Evolutionary conservation across 148 eudicot genomes (phyloP).

Genomic region (Agrostemma githago): DNA sequence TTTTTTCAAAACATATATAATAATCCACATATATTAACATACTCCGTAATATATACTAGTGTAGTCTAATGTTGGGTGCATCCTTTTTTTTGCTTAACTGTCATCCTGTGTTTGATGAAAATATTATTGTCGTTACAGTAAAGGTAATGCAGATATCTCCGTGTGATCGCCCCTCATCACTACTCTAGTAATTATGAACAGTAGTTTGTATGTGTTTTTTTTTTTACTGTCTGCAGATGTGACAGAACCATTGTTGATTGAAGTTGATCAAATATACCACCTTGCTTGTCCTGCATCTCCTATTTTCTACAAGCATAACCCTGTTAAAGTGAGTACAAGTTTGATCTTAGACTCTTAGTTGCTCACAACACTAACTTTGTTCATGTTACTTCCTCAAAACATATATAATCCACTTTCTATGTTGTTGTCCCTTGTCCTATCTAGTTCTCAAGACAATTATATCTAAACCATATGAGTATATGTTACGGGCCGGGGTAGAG

Average conservation of each 20-base stretch:
- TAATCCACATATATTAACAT: no score
- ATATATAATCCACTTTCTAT: not conserved
- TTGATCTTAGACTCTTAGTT: constrained; percentile 10
- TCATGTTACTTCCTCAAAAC: not conserved
- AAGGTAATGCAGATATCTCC: not conserved
- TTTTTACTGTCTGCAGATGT: constrained; percentile 55
- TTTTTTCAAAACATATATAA: no score
- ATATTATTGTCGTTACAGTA: not conserved
- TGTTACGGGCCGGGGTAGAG: no score
- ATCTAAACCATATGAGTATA: no score
- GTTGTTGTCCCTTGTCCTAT: not conserved
- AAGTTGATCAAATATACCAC: constrained; percentile 96
- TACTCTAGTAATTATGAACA: not conserved
- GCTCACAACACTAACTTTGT: not conserved
- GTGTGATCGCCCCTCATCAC: not conserved
- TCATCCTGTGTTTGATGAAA: not conserved
- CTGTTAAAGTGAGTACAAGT: constrained; percentile 67
- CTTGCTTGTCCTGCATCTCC: constrained; percentile 99
- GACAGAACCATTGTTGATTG: constrained; percentile 79
- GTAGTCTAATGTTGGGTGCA: not conserved
- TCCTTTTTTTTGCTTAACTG: not conserved
- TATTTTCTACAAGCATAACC: constrained; percentile 92
- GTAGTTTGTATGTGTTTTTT: not conserved
- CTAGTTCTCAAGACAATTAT: not conserved
- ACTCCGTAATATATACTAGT: not conserved